Evolutionary conservation across 208 protist genomes (phyloP), one percentile per base, ranked within the genome.

Genomic region (Trypanosomatidae sp.): DNA sequence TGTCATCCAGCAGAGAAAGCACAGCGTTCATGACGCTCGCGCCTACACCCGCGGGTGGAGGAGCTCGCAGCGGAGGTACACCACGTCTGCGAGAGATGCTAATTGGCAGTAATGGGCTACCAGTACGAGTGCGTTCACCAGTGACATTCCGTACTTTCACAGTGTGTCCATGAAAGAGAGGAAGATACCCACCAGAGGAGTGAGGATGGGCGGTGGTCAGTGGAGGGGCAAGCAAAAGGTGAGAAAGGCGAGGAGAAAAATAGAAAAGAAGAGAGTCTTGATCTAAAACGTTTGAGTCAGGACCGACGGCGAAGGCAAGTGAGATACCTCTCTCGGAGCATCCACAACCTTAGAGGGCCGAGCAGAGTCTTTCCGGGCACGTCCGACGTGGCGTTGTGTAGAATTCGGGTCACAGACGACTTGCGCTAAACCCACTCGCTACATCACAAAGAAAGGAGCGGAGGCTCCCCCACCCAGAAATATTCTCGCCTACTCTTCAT

Each of bases 1-100:
- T 62, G 28, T 85, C 71, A 62, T 83, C 79, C 5, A 87, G 56
- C 58, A 79, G 59, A 30, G 46, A 39, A 49, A 79, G 52, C 30
- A 72, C 19, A 8, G 39, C 15, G 50, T 52, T 17, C 25, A 80
- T 47, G 39, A 1, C 22, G 60, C 46, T 19, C 46, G 60, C n/a
- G 33, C 60, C 22, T 65, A n/a, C 39, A 10, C 58, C 58, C 4
- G 58, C 44, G 6, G 22, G 60, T 7, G 46, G 22, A 65, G 30
- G 10, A n/a, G 2, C 15, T 19, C 22, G 41, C 19, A 6, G 28
- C 10, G 28, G 22, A 65, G 60, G 33, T 13, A 10, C 58, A 46
- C 30, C 7, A 3, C 13, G 33, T 1, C 17, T 12, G 17, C 39
- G 46, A 44, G 15, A 65, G 33, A 22, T n/a, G 25, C 53, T 10